Base-by-base conservation (phyloP, 441 rosid genomes). In the Jatropha multifida region DNA sequence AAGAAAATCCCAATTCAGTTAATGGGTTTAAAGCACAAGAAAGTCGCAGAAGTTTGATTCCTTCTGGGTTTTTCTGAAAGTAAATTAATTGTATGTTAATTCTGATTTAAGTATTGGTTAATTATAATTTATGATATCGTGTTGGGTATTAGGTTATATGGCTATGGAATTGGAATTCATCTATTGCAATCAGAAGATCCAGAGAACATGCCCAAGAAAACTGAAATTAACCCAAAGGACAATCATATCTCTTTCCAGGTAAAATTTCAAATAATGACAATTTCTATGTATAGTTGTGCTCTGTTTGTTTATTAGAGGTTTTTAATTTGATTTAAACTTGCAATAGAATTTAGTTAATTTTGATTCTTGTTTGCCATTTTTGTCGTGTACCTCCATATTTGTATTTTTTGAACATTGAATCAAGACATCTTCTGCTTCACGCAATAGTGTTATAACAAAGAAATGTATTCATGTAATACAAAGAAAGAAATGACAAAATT, bases 221-320 rank as follows among this genome's bases (percentile, higher is more conserved):
- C 58, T 37, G 82, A 80, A 74, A 93, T 93, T 77, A 90, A 95
- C 78, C 98, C 99, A 61, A 93, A 90, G 75, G 99, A 95, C 61
- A 93, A 90, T 77, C 99, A 93, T 68, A 89, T 95, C 56, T 95
- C 99, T 77, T 93, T 95, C 80, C 98, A 95, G 94, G 99, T 94
- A 66, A 60, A 60, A 23, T 23, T 23, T 23, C 23, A 23, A 51
- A 51, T 51, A 32, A 32, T 11, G 7, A 7, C 3, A 52, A 49
- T 66, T 56, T 54, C n/a, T 3, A 38, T 52, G 41, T 8, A 55
- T 20, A 17, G 18, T 44, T 6, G 26, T 20, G 40, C 15, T 63
- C 61, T 20, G 5, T 40, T 23, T 18, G 13, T 48, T 11, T 17
- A 27, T 44, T 15, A 7, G 9, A 9, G 46, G 17, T 7, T 13